These are phyloP conservation scores for Leonotis leonurus DNA, from an alignment of 257 asterid species.

Conservation along the genomic window DNA sequence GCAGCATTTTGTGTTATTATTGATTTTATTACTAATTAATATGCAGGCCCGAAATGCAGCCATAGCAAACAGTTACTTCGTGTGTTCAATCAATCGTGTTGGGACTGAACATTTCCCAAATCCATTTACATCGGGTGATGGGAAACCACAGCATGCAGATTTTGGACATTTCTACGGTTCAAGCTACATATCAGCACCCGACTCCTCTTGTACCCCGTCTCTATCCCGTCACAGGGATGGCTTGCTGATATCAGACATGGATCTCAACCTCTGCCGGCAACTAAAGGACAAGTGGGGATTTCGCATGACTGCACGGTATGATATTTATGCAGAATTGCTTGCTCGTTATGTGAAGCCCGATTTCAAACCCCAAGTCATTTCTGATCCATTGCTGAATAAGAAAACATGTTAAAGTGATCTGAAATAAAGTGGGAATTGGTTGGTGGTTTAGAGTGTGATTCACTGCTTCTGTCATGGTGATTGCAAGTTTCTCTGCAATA, in stretches of 20 bases:
- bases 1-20: background rate
- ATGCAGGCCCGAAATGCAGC: slow-evolving; percentile 96
- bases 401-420: slow-evolving; percentile 18
- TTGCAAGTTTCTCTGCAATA: slow-evolving; percentile 1
- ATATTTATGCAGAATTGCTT: slow-evolving; percentile 58
- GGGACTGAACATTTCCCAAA: slow-evolving; percentile 87
- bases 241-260: slow-evolving; percentile 68
- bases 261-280: slow-evolving; percentile 85
- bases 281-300: slow-evolving; percentile 96
- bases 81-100: slow-evolving; percentile 81
- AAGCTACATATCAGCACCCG: slow-evolving; percentile 82
- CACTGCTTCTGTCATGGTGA: slow-evolving; percentile 1
- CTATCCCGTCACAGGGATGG: slow-evolving; percentile 76
- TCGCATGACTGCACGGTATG: slow-evolving; percentile 91
- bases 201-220: slow-evolving; percentile 86
- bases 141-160: slow-evolving; percentile 81
- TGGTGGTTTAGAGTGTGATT: background rate
- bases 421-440: background rate
- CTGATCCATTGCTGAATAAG: slow-evolving; percentile 66
- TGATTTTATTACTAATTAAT: background rate
- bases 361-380: slow-evolving; percentile 78
- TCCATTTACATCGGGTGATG: slow-evolving; percentile 93
- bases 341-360: slow-evolving; percentile 61
- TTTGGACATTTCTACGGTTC: slow-evolving; percentile 97
- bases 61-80: slow-evolving; percentile 82